These are phyloP conservation scores for Rhododendron simsii DNA, from an alignment of 148 eudicot genomes.

Conservation along the genomic window DNA sequence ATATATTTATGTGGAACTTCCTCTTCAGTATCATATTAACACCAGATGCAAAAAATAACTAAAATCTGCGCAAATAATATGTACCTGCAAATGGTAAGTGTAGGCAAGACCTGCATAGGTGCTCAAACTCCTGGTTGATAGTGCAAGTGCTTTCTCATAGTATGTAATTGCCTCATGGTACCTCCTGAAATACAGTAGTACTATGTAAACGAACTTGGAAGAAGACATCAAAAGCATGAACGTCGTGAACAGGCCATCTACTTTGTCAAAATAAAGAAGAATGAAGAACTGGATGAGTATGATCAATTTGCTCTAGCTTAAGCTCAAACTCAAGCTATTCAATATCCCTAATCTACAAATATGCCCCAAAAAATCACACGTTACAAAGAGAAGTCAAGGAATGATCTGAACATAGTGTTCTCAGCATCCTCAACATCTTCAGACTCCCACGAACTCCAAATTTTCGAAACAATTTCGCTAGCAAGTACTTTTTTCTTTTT, in stretches of 20 bases:
- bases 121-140: constrained; percentile 86
- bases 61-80: neutral
- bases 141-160: constrained; percentile 87
- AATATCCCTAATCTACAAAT: neutral
- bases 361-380: neutral
- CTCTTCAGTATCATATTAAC: neutral
- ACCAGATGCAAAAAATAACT: neutral
- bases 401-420: neutral
- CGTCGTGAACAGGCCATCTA: neutral
- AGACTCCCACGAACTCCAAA: neutral
- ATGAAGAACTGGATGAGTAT: neutral
- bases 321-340: neutral
- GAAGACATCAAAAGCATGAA: neutral
- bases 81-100: constrained; percentile 92
- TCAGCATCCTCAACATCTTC: neutral
- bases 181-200: constrained; percentile 42
- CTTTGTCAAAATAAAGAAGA: neutral
- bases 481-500: neutral
- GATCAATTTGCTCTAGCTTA: neutral
- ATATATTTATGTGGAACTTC: neutral
- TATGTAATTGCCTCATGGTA: constrained; percentile 70
- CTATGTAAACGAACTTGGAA: neutral
- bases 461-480: neutral
- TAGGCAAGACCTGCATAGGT: constrained; percentile 98
- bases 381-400: neutral